These are phyloP conservation scores for Exophiala alcalophila DNA, from an alignment of 2,329 filamentous ascomycete species.

Conservation along the genomic window DNA sequence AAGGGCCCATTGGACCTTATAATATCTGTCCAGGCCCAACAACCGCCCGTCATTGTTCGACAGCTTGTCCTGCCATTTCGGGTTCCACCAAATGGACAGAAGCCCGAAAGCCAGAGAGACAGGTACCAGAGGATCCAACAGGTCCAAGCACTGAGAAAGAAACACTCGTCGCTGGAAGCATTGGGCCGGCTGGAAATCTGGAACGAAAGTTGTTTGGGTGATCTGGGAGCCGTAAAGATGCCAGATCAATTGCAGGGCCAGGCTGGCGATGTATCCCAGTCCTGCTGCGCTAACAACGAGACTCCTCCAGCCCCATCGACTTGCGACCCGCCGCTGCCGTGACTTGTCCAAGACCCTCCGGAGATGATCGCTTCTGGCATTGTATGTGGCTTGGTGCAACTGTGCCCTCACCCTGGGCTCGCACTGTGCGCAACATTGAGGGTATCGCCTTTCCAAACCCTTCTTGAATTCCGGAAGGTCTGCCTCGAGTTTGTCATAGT, in stretches of 20 bases:
- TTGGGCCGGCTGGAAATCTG: conserved; percentile 16
- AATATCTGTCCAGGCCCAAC: conserved; percentile 45
- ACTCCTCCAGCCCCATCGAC: conserved; percentile 44
- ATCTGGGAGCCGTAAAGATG: conserved; percentile 38
- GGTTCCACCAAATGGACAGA: conserved; percentile 51
- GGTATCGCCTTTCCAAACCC: conserved; percentile 76
- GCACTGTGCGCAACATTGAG: conserved; percentile 81
- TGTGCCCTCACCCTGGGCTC: conserved; percentile 68
- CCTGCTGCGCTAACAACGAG: conserved; percentile 44
- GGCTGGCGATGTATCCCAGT: conserved; percentile 43
- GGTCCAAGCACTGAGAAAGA: conserved; percentile 16
- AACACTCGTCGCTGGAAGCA: conserved; percentile 12
- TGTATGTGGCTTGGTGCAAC: conserved; percentile 71
- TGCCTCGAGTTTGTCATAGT: conserved; percentile 66
- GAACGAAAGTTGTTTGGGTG: conserved; percentile 16
- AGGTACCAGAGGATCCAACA: conserved; percentile 20
- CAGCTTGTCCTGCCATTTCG: conserved; percentile 45
- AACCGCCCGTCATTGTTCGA: conserved; percentile 42
- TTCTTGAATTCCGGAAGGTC: conserved; percentile 68
- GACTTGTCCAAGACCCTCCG: conserved; percentile 70
- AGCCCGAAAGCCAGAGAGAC: conserved; percentile 42
- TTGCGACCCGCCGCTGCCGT: conserved; percentile 37
- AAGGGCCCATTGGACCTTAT: conserved; percentile 46
- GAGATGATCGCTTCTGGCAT: conserved; percentile 77
- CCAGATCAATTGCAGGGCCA: conserved; percentile 45